Evolutionary conservation across 2,329 filamentous ascomycete species (phyloP).

Genomic region (Madurella fahalii): DNA sequence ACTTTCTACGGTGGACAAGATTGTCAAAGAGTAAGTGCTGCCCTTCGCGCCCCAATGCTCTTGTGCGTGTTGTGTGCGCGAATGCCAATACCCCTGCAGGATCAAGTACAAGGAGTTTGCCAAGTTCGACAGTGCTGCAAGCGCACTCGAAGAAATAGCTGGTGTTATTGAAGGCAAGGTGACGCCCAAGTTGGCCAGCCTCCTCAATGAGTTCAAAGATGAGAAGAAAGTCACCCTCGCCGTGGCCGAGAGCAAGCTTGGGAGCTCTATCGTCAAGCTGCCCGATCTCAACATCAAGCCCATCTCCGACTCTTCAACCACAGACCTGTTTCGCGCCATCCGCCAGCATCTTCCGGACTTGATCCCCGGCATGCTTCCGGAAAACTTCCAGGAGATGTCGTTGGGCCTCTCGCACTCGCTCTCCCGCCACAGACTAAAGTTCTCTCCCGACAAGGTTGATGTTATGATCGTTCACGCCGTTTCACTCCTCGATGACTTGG

Average conservation of each 20-base stretch:
- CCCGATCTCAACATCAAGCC: conserved; percentile 81
- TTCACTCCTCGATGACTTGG: conserved; percentile 86
- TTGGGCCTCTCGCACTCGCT: conserved; percentile 96
- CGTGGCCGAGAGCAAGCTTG: conserved; percentile 89
- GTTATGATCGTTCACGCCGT: conserved; percentile 99
- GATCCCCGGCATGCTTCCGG: conserved; percentile 79
- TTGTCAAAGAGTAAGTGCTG: conserved; percentile 73
- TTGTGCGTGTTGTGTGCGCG: neutral
- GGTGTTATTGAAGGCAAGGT: conserved; percentile 92
- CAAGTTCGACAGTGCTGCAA: conserved; percentile 93
- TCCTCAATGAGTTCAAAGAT: conserved; percentile 88
- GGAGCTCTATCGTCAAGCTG: conserved; percentile 86
- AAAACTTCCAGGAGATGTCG: conserved; percentile 90
- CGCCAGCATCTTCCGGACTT: conserved; percentile 85
- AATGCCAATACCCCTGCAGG: conserved; percentile 41
- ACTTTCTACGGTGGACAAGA: conserved; percentile 73
- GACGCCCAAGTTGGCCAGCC: conserved; percentile 73
- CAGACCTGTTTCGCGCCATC: conserved; percentile 91
- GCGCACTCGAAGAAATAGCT: conserved; percentile 85
- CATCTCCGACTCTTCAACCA: conserved; percentile 74
- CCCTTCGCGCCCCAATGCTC: neutral
- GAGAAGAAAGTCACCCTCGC: conserved; percentile 96
- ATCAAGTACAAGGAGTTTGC: conserved; percentile 95
- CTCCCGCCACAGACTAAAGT: conserved; percentile 96
- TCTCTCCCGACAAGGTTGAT: conserved; percentile 97